Percentiles rank a stretch among this genome's conserved stretches.
These are phyloP conservation scores for Verbascum thapsus DNA, from an alignment of 257 asterid genomes.

Conservation along the genomic window DNA sequence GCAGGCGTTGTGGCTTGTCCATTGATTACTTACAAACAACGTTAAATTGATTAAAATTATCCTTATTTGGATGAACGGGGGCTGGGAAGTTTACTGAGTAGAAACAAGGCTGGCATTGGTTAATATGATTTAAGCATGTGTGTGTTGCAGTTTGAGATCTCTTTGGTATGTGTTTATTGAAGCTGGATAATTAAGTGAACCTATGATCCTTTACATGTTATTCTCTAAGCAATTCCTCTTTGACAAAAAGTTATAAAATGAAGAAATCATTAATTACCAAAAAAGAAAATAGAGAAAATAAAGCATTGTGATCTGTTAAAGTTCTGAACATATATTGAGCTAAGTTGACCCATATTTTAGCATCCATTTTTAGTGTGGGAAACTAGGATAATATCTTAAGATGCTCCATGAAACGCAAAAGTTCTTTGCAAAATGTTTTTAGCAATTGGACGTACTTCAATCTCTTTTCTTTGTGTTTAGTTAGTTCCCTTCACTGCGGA, in stretches of 20 bases:
- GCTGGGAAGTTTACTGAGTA: conserved; percentile 20
- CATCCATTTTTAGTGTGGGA: conserved; percentile 18
- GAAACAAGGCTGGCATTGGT: conserved; percentile 23
- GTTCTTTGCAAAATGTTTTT: conserved; percentile 13
- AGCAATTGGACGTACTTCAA: conserved; percentile 12
- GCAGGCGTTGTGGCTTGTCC: conserved; percentile 10
- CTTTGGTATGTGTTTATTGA: conserved; percentile 15
- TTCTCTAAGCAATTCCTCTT: conserved; percentile 1
- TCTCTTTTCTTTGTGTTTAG: conserved; percentile 19
- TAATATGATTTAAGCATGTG: conserved; percentile 7
- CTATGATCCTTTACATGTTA: background rate
- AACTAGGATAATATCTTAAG: conserved; percentile 18
- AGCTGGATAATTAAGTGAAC: conserved; percentile 18
- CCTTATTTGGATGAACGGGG: conserved; percentile 22
- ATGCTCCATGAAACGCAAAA: conserved; percentile 17
- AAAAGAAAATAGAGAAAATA: too few species aligned
- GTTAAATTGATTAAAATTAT: conserved; percentile 14
- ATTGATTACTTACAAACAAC: conserved; percentile 13
- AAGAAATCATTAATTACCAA: too few species aligned
- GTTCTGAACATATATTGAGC: background rate
- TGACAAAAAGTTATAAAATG: conserved; percentile 8
- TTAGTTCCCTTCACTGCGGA: conserved; percentile 12
- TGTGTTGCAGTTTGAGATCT: conserved; percentile 21
- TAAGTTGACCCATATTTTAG: background rate
- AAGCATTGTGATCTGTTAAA: conserved; percentile 9